Evolutionary conservation across 2,329 filamentous ascomycete genomes (phyloP), one percentile per base, ranked within the genome.

Genomic region (Pseudogymnoascus pannorum): DNA sequence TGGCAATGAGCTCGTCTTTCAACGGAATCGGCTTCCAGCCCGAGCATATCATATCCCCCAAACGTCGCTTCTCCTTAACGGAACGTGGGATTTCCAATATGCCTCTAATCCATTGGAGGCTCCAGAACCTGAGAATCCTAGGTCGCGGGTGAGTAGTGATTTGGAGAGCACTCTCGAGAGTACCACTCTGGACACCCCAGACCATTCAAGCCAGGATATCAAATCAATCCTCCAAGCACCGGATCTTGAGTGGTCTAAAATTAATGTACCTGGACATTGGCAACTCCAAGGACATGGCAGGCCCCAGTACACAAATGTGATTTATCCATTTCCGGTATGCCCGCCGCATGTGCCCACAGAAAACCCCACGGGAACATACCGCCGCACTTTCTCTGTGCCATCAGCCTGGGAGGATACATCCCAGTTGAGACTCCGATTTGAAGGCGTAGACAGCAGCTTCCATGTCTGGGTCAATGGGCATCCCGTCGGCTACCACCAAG

Each of bases 391-490:
- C 66, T 67, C 73, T 1, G 75, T 87, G 2, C 84, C 84, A 0
- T 61, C 72, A 2, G 70, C 74, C 6, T 82, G 79, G 75, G 73
- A 75, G n/a, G 75, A 73, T 8, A 18, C 26, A 18, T 69, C 73
- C 24, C 85, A 88, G 65, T 72, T 89, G 16, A 77, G 86, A 14
- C 73, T 90, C 20, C 77, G 87, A 9, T 90, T 89, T 63, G 87
- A 90, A 60, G 87, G 87, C 1, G 87, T 90, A 0, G 87, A 90
- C 67, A 86, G 84, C 67, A 84, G 87, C 0, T 90, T 87, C 67
- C 86, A 89, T 70, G 73, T 89, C 9, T 89, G 81, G 79, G 74
- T 90, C 5, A 90, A 90, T 65, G 84, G 85, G 0, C 69, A 75
- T 14, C 73, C 84, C 35, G 75, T 89, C 2, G 87, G 87, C 2